Evolutionary conservation across 441 rosid genomes (phyloP).

Genomic region (Mallotus japonicus): DNA sequence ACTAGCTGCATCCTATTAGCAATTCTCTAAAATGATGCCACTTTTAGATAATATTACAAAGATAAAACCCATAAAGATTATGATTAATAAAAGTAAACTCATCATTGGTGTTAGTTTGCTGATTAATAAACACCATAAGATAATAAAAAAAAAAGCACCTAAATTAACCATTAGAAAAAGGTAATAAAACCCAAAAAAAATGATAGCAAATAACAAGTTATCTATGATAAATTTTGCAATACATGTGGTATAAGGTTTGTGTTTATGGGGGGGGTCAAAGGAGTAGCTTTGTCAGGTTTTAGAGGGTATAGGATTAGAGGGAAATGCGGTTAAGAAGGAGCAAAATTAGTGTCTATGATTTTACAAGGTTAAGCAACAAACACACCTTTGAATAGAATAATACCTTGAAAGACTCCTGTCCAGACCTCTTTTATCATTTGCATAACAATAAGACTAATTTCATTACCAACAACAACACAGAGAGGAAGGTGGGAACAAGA

Average conservation of each 20-base stretch:
- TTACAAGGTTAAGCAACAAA: constrained; percentile 16
- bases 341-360: constrained; percentile 18
- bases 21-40: no score
- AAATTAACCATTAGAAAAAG: no score
- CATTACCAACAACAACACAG: constrained; percentile 6
- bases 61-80: neutral
- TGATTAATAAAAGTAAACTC: no score
- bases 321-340: constrained; percentile 33
- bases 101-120: neutral
- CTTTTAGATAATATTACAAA: neutral
- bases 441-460: constrained; percentile 27
- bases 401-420: constrained; percentile 65
- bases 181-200: no score
- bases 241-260: no score
- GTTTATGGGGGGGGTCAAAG: neutral
- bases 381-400: constrained; percentile 29
- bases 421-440: constrained; percentile 33
- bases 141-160: no score
- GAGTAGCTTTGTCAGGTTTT: neutral
- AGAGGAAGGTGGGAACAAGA: neutral
- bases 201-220: no score
- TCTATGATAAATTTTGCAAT: no score
- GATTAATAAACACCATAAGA: neutral
- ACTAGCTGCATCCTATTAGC: no score
- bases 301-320: constrained; percentile 23